A percentile compares a stretch with the other conserved stretches of the same genome.
Evolutionary conservation across 805 yeast genomes (phyloP).

Genomic region (Saturnispora sanitii): DNA sequence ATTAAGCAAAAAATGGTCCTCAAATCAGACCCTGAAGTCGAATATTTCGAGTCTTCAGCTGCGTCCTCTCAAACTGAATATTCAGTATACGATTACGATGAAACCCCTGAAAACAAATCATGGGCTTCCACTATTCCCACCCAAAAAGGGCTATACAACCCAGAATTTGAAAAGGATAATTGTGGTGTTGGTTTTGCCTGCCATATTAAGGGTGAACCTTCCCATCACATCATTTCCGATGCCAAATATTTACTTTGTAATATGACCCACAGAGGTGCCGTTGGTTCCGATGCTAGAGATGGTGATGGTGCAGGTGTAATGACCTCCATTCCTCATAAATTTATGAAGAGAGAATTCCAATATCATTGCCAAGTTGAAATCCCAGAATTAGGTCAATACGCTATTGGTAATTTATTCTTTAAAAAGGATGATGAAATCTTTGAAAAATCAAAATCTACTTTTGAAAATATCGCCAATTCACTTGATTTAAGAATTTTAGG

Average conservation of each 20-base stretch:
- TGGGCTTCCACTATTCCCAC: slow-evolving; percentile 91
- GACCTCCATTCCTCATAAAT: slow-evolving; percentile 84
- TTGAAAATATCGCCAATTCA: slow-evolving; percentile 68
- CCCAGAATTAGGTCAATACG: slow-evolving; percentile 80
- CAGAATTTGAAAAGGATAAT: slow-evolving; percentile 89
- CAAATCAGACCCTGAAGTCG: slow-evolving; percentile 23
- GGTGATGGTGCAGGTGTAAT: slow-evolving; percentile 99
- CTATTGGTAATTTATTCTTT: slow-evolving; percentile 91
- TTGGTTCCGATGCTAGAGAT: slow-evolving; percentile 87
- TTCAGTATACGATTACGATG: slow-evolving; percentile 57
- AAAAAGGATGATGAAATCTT: slow-evolving; percentile 72
- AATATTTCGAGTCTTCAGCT: slow-evolving; percentile 15
- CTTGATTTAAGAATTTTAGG: slow-evolving; percentile 79
- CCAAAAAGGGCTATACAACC: slow-evolving; percentile 85
- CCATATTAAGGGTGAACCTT: slow-evolving; percentile 76
- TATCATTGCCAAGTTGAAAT: slow-evolving; percentile 55
- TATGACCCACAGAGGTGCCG: slow-evolving; percentile 99
- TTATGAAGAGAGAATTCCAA: slow-evolving; percentile 75
- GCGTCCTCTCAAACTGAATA: slow-evolving; percentile 19
- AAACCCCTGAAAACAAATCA: slow-evolving; percentile 65
- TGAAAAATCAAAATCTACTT: slow-evolving; percentile 60
- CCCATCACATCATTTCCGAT: slow-evolving; percentile 91
- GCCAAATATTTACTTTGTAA: slow-evolving; percentile 82
- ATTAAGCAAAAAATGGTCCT: slow-evolving; percentile 16
- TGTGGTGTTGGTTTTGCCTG: slow-evolving; percentile 97